A percentile compares a stretch with the other conserved stretches of the same genome.
Conservation (phyloP, 176 grass and related monocot genomes). For the Oryza meridionalis region DNA sequence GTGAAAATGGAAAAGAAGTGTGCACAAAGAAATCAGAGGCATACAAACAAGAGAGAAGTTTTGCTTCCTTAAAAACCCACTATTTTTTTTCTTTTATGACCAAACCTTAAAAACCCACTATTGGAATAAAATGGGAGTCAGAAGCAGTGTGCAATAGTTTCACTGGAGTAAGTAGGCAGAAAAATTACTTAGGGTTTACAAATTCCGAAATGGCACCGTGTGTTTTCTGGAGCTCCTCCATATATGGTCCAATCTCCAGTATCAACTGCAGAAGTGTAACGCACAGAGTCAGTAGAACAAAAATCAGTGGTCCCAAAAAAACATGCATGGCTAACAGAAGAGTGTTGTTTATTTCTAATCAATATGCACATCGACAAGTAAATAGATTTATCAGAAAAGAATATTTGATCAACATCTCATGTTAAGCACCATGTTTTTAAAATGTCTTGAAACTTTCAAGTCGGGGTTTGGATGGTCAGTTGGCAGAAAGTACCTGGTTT, state of each 20-base stretch:
- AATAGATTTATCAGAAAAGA: neutral
- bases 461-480: neutral
- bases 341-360: neutral
- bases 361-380: neutral
- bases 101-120: neutral
- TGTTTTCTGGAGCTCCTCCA: constrained; percentile 93
- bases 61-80: no score
- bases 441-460: neutral
- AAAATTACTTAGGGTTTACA: constrained; percentile 94
- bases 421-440: constrained; percentile 23
- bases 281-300: constrained; percentile 16
- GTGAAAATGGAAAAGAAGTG: neutral
- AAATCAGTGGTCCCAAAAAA: neutral
- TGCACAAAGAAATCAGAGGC: constrained; percentile 15
- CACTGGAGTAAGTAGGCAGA: constrained; percentile 1
- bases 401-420: constrained; percentile 14
- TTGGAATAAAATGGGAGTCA: neutral
- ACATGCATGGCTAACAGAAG: neutral
- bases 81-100: no score
- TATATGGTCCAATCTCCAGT: constrained; percentile 85
- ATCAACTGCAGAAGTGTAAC: constrained; percentile 70
- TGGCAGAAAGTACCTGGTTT: constrained; percentile 78
- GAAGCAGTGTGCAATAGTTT: neutral
- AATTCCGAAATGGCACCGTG: constrained; percentile 89
- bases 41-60: constrained; percentile 6